Conservation (phyloP, 2,329 filamentous ascomycete genomes). For the Thielaviopsis punctulata region DNA sequence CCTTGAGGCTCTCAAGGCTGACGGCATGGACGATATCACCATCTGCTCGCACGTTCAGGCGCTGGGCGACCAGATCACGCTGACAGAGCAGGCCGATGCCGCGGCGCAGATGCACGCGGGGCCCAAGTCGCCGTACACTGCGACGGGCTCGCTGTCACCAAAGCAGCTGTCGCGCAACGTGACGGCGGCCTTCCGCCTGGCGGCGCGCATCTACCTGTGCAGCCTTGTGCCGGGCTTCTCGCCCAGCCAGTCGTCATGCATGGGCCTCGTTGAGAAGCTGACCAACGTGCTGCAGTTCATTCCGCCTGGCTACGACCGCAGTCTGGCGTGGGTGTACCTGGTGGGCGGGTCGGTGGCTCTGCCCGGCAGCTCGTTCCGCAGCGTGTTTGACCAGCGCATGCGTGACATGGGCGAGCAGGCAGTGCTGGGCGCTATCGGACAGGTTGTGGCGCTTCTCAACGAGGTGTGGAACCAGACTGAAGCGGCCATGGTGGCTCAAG, state of each 20-base stretch:
- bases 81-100: slow-evolving; percentile 51
- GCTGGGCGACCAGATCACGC: slow-evolving; percentile 72
- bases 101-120: slow-evolving; percentile 31
- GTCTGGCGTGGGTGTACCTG: slow-evolving; percentile 82
- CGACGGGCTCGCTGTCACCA: slow-evolving; percentile 59
- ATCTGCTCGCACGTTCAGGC: slow-evolving; percentile 79
- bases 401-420: slow-evolving; percentile 59
- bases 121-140: slow-evolving; percentile 28
- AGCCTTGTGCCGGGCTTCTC: slow-evolving; percentile 80
- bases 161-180: slow-evolving; percentile 78
- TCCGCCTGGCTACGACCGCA: slow-evolving; percentile 77
- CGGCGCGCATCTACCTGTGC: slow-evolving; percentile 92
- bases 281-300: slow-evolving; percentile 63
- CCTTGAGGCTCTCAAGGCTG: slow-evolving; percentile 70
- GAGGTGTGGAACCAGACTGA: slow-evolving; percentile 77
- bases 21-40: slow-evolving; percentile 68
- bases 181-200: slow-evolving; percentile 76
- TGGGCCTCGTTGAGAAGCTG: slow-evolving; percentile 63
- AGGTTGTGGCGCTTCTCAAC: slow-evolving; percentile 58
- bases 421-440: slow-evolving; percentile 69
- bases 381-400: slow-evolving; percentile 60
- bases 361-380: slow-evolving; percentile 56
- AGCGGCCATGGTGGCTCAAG: slow-evolving; percentile 24
- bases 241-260: slow-evolving; percentile 53
- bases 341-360: slow-evolving; percentile 67